Evolutionary conservation across 225 moss, liverwort and hornwort species (phyloP), one percentile per base, ranked within the genome.

Genomic region (Straminergon stramineum): DNA sequence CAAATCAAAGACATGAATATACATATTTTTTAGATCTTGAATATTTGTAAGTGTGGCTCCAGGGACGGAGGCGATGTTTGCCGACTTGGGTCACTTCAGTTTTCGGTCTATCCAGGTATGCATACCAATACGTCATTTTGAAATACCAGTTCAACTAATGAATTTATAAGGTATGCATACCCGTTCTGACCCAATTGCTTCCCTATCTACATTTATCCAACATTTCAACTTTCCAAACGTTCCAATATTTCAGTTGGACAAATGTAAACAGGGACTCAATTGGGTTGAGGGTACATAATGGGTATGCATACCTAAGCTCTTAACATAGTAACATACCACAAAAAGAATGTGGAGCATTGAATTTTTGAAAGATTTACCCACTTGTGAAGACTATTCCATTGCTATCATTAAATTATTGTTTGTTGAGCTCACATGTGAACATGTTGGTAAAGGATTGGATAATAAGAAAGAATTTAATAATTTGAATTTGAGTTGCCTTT

Each of bases 61-160:
- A 99, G 99, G 99, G 66, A 94, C 99, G 79, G 99, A 99, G 89
- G 99, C 99, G 8, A 92, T 99, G 92, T 99, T 92, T 90, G 99
- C 99, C 56, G 99, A 97, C 88, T 93, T 99, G 90, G 99, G 99
- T 51, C 99, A 99, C 81, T 99, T 99, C 88, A 94, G 94, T 66
- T 94, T 93, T 18, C 92, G 94, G 81, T 96, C 99, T 70, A 97
- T 99, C 69, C 99, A 97, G 96, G 99, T 94, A 53, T 80, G 57
- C 35, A 32, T 67, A n/a, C 45, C 26, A 87, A 53, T 23, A 62
- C 11, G 20, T 37, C 30, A 64, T 18, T 81, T 58, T 43, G 48
- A 79, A 17, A 28, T 39, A 18, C 12, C 0, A 58, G 7, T 58
- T 57, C 5, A 28, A 12, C 1, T 27, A 8, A 27, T 79, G 70